These are phyloP conservation scores for Cyberlindnera suaveolens DNA, from an alignment of 805 yeast species.

Conservation along the genomic window DNA sequence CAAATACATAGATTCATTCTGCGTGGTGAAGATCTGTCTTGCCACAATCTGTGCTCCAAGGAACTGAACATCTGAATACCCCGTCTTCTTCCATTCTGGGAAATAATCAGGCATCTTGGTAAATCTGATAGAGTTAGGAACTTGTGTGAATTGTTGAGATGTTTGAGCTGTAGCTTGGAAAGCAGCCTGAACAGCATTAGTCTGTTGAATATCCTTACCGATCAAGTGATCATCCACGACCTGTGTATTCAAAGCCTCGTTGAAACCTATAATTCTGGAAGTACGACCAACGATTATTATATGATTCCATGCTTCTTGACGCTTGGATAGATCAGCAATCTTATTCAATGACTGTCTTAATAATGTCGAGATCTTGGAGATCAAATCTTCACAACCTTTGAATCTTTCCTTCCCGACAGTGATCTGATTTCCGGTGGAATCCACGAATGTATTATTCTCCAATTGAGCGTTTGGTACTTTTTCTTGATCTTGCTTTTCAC, in stretches of 20 bases:
- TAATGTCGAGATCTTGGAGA: conserved; percentile 46
- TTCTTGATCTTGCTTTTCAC: conserved; percentile 43
- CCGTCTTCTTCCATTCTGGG: conserved; percentile 85
- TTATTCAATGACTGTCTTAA: conserved; percentile 47
- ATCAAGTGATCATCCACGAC: conserved; percentile 52
- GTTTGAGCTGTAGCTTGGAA: conserved; percentile 19
- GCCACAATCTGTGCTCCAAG: conserved; percentile 86
- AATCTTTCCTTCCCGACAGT: conserved; percentile 87
- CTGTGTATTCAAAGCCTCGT: conserved; percentile 57
- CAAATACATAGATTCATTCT: conserved; percentile 57
- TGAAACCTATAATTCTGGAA: conserved; percentile 65
- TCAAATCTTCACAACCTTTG: conserved; percentile 62
- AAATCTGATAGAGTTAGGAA: conserved; percentile 66
- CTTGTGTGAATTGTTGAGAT: conserved; percentile 46
- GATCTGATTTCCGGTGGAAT: conserved; percentile 47
- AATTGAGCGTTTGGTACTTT: conserved; percentile 54
- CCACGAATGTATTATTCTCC: conserved; percentile 67
- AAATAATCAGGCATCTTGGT: conserved; percentile 85
- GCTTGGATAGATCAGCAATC: conserved; percentile 60
- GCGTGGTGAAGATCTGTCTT: conserved; percentile 68
- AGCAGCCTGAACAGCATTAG: conserved; percentile 23
- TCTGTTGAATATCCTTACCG: conserved; percentile 24
- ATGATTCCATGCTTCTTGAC: conserved; percentile 83
- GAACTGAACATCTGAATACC: conserved; percentile 72
- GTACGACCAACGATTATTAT: conserved; percentile 78